Percentiles rank a stretch among this genome's conserved stretches.
Evolutionary conservation across 2,329 filamentous ascomycete species (phyloP).

Genomic region (Bipolaris cookei): DNA sequence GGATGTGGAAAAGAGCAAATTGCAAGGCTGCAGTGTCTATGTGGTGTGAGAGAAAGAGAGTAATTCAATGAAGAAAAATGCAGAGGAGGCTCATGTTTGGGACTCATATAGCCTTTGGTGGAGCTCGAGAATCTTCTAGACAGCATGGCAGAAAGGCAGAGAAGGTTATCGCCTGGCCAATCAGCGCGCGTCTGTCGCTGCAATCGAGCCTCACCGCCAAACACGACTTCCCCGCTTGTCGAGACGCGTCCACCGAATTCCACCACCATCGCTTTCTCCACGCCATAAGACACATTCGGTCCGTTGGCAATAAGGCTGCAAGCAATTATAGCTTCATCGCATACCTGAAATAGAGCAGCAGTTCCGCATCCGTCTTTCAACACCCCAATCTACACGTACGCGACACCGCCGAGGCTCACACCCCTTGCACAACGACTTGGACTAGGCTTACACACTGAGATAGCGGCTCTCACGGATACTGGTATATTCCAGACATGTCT

Average conservation of each 20-base stretch:
- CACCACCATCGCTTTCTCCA: neutral
- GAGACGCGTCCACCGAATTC: constrained; percentile 5
- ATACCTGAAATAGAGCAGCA: neutral
- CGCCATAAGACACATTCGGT: neutral
- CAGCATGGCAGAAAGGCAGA: constrained; percentile 42
- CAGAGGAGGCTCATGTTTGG: constrained; percentile 32
- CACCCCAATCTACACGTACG: neutral
- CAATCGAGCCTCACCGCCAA: constrained; percentile 35
- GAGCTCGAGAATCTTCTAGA: constrained; percentile 50
- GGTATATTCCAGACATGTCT: neutral
- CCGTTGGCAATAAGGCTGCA: neutral
- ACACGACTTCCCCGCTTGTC: constrained; percentile 19
- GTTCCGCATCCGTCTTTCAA: neutral
- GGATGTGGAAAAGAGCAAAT: constrained; percentile 29
- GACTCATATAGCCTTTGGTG: constrained; percentile 43
- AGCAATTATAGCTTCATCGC: neutral
- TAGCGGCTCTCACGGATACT: neutral
- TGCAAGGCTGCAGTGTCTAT: constrained; percentile 32
- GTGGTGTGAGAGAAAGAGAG: constrained; percentile 21
- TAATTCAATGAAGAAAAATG: constrained; percentile 35
- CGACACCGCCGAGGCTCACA: neutral
- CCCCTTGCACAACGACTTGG: neutral
- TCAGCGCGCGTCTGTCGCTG: constrained; percentile 21
- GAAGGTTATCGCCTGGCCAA: constrained; percentile 37
- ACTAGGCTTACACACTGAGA: too few species aligned